These are phyloP conservation scores for Tetracentron sinense DNA, from an alignment of 164 flowering plant species.

Conservation along the genomic window DNA sequence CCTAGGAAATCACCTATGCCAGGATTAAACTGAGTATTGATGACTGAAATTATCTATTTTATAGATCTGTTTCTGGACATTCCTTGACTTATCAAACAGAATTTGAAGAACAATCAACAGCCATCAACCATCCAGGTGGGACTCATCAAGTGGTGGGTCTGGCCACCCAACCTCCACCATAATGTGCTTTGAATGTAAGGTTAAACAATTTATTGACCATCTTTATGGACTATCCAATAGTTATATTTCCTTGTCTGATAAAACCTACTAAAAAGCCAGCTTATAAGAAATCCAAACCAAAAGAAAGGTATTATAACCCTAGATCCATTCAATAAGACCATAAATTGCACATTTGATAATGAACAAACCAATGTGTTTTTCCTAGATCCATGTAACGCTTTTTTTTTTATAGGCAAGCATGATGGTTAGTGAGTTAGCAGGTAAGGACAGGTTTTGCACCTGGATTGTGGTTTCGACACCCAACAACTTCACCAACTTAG, in stretches of 20 bases:
- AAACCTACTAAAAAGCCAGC: background rate
- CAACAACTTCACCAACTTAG: too few relatives aligned
- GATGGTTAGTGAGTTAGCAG: too few relatives aligned
- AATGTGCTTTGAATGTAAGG: background rate
- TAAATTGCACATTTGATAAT: too few relatives aligned
- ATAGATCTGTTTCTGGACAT: background rate
- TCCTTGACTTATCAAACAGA: background rate
- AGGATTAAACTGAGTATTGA: background rate
- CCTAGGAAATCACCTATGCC: background rate
- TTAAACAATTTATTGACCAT: background rate
- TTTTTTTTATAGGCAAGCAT: too few relatives aligned
- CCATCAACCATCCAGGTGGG: background rate
- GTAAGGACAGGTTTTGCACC: too few relatives aligned
- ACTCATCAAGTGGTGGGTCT: background rate
- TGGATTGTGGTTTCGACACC: too few relatives aligned
- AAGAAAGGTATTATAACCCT: too few relatives aligned
- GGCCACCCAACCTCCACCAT: background rate
- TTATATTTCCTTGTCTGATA: background rate
- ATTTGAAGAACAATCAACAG: background rate
- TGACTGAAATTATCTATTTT: background rate
- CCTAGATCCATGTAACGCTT: too few relatives aligned
- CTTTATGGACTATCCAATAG: background rate
- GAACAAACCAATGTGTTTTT: too few relatives aligned
- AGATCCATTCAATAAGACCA: too few relatives aligned
- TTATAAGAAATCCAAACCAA: background rate